phyloP scores from a whole-genome alignment of 75 land plant species.

The Isoetes taiwanensis region DNA sequence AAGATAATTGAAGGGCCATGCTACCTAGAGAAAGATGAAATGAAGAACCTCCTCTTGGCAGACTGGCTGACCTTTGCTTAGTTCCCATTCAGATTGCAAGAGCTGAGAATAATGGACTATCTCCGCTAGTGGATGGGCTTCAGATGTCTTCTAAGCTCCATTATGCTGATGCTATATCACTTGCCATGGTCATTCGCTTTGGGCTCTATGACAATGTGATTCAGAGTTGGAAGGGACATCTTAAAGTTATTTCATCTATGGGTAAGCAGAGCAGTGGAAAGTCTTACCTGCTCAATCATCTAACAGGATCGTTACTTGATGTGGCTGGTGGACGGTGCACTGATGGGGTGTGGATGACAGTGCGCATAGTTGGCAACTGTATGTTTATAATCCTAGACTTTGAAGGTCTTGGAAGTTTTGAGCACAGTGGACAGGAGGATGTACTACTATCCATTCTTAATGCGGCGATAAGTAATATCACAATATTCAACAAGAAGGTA shows the following conservation, averaged over 20 bases:
- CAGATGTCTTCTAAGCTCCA: constrained; percentile 15
- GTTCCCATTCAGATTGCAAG: constrained; percentile 28
- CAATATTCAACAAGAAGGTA: constrained; percentile 31
- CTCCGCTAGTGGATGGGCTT: constrained; percentile 22
- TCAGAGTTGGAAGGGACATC: constrained; percentile 13
- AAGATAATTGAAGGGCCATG: background rate
- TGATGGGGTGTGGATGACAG: constrained; percentile 33
- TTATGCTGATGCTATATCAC: constrained; percentile 20
- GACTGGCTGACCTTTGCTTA: no score
- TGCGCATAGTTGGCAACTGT: constrained; percentile 10
- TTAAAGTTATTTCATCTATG: constrained; percentile 31
- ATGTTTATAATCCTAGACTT: constrained; percentile 22
- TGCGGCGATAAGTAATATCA: constrained; percentile 28
- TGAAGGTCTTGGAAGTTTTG: constrained; percentile 27
- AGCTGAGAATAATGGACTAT: constrained; percentile 23
- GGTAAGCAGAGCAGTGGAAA: constrained; percentile 35
- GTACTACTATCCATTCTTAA: constrained; percentile 22
- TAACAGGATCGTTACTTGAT: constrained; percentile 23
- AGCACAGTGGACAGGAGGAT: constrained; percentile 27
- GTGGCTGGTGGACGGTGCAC: constrained; percentile 35
- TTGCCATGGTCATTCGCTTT: constrained; percentile 17
- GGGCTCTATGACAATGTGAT: constrained; percentile 21
- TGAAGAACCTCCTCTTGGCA: no score
- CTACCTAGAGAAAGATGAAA: no score
- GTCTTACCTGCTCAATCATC: constrained; percentile 25